Evolutionary conservation across 2,329 filamentous ascomycete species (phyloP).

Genomic region (Trichoderma atroviride): DNA sequence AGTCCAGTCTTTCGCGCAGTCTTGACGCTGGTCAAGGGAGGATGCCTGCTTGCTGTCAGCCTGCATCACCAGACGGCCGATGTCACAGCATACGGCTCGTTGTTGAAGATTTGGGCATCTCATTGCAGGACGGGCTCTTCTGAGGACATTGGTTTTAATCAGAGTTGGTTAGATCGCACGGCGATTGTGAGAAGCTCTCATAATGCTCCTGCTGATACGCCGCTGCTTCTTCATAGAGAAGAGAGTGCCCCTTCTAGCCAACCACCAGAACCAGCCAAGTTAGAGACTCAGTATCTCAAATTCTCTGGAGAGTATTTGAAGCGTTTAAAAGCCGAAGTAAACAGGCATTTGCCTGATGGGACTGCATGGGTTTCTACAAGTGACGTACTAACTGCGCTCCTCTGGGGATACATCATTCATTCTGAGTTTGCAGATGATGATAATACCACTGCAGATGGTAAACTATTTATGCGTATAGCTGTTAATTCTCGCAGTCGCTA

Average conservation of each 20-base stretch:
- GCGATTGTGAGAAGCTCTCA: neutral
- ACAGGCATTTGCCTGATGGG: neutral
- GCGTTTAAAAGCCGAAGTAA: neutral
- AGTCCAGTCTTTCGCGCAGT: slow-evolving; percentile 17
- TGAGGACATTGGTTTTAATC: neutral
- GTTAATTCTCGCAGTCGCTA: slow-evolving; percentile 18
- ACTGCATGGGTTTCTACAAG: slow-evolving; percentile 15
- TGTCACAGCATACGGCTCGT: slow-evolving; percentile 4
- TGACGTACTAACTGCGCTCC: slow-evolving; percentile 14
- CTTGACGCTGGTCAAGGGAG: slow-evolving; percentile 11
- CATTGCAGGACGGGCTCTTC: slow-evolving; percentile 18
- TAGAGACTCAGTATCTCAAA: neutral
- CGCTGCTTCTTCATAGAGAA: slow-evolving; percentile 12
- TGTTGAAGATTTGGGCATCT: slow-evolving; percentile 21
- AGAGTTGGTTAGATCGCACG: slow-evolving; percentile 2
- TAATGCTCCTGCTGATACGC: neutral
- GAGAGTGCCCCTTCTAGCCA: neutral
- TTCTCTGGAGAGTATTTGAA: slow-evolving; percentile 7
- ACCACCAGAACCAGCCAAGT: neutral
- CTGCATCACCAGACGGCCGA: slow-evolving; percentile 15
- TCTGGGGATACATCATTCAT: neutral
- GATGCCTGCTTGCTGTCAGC: slow-evolving; percentile 8
- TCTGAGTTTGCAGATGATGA: neutral
- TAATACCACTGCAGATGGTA: neutral
- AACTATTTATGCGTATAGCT: neutral